Percentiles rank a stretch among this genome's conserved stretches.
phyloP scores from a whole-genome alignment of 2,329 filamentous ascomycete genomes.

The Colletotrichum sp. region DNA sequence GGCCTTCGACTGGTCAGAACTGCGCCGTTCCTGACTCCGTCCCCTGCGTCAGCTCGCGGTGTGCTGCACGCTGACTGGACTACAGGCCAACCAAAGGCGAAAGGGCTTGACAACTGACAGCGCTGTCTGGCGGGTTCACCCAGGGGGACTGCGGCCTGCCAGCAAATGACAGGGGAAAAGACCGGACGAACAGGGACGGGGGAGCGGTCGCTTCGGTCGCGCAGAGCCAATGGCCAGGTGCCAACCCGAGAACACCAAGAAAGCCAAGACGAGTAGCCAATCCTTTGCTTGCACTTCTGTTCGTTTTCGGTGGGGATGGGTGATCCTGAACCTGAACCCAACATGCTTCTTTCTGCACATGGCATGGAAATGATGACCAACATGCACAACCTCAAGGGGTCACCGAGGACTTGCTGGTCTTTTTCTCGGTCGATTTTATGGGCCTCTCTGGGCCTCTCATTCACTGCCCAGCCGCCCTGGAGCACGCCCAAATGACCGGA shows the following conservation, averaged over 20 bases:
- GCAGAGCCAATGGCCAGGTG: background rate
- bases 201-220: background rate
- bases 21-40: background rate
- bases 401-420: background rate
- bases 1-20: background rate
- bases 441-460: background rate
- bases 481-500: background rate
- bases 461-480: constrained; percentile 12
- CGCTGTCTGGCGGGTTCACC: background rate
- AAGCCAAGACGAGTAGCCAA: background rate
- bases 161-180: constrained; percentile 12
- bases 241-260: background rate
- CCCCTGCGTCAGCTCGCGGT: background rate
- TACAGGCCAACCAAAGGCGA: background rate
- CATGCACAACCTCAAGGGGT: background rate
- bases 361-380: background rate
- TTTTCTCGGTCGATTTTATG: background rate
- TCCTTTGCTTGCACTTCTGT: background rate
- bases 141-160: background rate
- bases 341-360: background rate
- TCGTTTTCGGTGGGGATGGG: background rate
- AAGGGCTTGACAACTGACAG: constrained; percentile 7
- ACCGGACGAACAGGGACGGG: constrained; percentile 14
- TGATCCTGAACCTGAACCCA: background rate
- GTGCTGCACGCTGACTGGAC: background rate